phyloP scores from a whole-genome alignment of 345 rosid genomes.

The Aquilaria yunnanensis region DNA sequence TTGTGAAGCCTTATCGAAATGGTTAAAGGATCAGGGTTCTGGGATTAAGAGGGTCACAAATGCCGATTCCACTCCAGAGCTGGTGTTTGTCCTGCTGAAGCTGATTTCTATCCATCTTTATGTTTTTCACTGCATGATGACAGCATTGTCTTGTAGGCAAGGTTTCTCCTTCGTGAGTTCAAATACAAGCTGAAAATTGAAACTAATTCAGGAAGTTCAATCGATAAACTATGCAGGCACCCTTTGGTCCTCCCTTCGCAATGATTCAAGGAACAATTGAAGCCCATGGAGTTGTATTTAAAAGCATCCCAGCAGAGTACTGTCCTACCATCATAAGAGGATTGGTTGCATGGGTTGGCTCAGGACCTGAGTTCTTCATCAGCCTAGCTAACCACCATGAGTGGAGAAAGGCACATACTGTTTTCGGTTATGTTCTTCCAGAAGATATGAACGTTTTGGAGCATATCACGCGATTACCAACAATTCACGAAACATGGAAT shows the following conservation, averaged over 20 bases:
- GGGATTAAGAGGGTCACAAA: too few relatives aligned
- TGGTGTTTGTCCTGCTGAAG: too few relatives aligned
- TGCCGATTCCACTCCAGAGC: too few relatives aligned
- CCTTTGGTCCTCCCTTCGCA: slow-evolving; percentile 85
- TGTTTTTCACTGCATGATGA: too few relatives aligned
- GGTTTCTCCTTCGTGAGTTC: too few relatives aligned
- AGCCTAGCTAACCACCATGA: slow-evolving; percentile 85
- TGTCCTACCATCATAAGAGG: slow-evolving; percentile 73
- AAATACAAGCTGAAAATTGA: too few relatives aligned
- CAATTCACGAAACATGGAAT: slow-evolving; percentile 73
- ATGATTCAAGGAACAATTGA: slow-evolving; percentile 86
- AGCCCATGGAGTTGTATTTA: slow-evolving; percentile 57
- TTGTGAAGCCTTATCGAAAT: too few relatives aligned
- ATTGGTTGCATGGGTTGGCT: slow-evolving; percentile 82
- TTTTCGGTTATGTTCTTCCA: slow-evolving; percentile 66
- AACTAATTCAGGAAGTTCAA: too few relatives aligned
- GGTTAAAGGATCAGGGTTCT: too few relatives aligned
- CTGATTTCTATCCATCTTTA: too few relatives aligned
- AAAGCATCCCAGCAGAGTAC: slow-evolving; percentile 49
- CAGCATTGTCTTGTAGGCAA: too few relatives aligned
- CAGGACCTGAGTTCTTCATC: slow-evolving; percentile 88
- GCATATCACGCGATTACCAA: slow-evolving; percentile 61
- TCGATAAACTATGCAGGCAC: slow-evolving; percentile 37
- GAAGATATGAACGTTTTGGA: slow-evolving; percentile 79
- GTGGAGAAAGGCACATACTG: slow-evolving; percentile 71